Conservation (phyloP, 2,329 filamentous ascomycete species). For the Fusarium phyllophilum region DNA sequence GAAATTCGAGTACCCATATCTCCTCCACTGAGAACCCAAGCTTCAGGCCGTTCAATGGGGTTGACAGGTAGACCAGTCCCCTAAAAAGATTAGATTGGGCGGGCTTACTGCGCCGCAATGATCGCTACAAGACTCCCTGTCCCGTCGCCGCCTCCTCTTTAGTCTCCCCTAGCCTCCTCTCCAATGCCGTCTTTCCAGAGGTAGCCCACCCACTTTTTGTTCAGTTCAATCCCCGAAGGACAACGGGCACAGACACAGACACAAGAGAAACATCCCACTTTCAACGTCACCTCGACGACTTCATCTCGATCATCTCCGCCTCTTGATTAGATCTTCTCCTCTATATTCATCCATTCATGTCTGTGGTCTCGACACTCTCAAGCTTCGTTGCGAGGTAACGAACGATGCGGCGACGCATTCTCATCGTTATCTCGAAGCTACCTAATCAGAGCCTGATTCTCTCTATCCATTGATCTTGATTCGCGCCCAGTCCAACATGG, state of each 20-base stretch:
- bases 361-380: not conserved
- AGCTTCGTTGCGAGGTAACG: slow-evolving; percentile 19
- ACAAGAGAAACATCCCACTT: slow-evolving; percentile 21
- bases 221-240: not conserved
- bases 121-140: slow-evolving; percentile 11
- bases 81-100: not conserved
- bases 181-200: not conserved
- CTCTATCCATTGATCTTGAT: not conserved
- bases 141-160: not conserved
- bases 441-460: not conserved
- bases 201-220: slow-evolving; percentile 17
- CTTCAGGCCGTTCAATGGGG: not conserved
- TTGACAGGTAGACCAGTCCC: not conserved
- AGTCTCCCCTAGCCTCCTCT: no score
- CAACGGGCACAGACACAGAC: not conserved
- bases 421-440: slow-evolving; percentile 1
- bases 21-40: not conserved
- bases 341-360: slow-evolving; percentile 20
- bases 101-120: slow-evolving; percentile 14
- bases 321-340: not conserved
- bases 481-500: slow-evolving; percentile 10
- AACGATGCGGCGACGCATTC: slow-evolving; percentile 25
- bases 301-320: slow-evolving; percentile 1
- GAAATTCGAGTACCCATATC: not conserved
- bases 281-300: slow-evolving; percentile 23